Percentiles rank a stretch among this genome's conserved stretches.
These are phyloP conservation scores for Trichoderma lentiforme DNA, from an alignment of 2,329 filamentous ascomycete species.

Conservation along the genomic window DNA sequence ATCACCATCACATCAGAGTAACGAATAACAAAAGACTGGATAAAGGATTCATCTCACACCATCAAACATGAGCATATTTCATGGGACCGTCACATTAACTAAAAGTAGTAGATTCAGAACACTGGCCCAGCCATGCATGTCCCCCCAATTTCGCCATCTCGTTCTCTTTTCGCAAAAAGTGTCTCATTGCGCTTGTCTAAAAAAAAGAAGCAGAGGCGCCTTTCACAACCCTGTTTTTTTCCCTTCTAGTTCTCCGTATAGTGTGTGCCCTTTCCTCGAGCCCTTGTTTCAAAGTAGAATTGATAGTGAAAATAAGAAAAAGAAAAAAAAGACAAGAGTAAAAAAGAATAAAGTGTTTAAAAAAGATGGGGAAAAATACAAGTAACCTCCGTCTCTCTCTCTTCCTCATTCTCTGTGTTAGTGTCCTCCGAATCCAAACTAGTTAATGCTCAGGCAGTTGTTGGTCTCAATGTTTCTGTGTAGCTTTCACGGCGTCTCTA, in stretches of 20 bases:
- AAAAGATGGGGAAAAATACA: not conserved
- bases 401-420: not conserved
- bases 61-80: not conserved
- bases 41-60: not conserved
- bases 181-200: not conserved
- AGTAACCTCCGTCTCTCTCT: not conserved
- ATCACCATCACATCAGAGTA: too few relatives aligned
- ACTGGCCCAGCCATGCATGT: conserved; percentile 13
- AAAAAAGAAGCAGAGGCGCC: not conserved
- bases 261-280: not conserved
- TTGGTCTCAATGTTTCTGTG: not conserved
- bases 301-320: not conserved
- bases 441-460: not conserved
- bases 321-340: not conserved
- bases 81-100: conserved; percentile 5
- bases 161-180: not conserved
- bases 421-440: not conserved
- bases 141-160: not conserved
- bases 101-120: conserved; percentile 1
- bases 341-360: not conserved
- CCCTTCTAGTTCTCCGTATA: not conserved
- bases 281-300: not conserved
- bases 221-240: not conserved
- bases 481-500: not conserved
- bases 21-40: too few relatives aligned